Conservation (phyloP, 306 rosid species). For the Vigna trinervia region DNA sequence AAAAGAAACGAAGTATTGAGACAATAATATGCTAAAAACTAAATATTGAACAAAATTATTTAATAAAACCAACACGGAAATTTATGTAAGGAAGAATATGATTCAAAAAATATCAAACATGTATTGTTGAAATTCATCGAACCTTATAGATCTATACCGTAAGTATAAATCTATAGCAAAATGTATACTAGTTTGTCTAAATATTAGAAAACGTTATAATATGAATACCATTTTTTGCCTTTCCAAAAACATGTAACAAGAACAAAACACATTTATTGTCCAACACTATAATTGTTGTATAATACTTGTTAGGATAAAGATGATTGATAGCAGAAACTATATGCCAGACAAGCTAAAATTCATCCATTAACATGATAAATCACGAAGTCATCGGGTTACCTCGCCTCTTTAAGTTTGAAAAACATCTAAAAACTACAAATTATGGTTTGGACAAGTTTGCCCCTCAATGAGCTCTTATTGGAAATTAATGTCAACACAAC, state of each 20-base stretch:
- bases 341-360: slow-evolving; percentile 16
- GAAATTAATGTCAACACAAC: slow-evolving; percentile 19
- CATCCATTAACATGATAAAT: slow-evolving; percentile 37
- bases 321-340: neutral
- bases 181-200: neutral
- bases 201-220: neutral
- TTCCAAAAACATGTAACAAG: neutral
- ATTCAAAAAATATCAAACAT: no score
- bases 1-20: no score
- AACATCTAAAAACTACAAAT: slow-evolving; percentile 20
- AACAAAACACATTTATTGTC: neutral
- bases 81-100: no score
- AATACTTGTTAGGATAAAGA: neutral
- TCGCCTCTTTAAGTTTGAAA: slow-evolving; percentile 32
- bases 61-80: no score
- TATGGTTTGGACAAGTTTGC: slow-evolving; percentile 39
- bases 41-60: neutral
- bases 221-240: neutral
- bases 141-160: neutral
- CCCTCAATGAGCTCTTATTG: slow-evolving; percentile 44
- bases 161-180: neutral
- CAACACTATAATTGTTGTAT: neutral
- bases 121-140: neutral
- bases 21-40: neutral
- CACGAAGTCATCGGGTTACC: slow-evolving; percentile 27